These are phyloP conservation scores for Cymbopogon flexuosus DNA, from an alignment of 202 grass and related monocot species.

Conservation along the genomic window DNA sequence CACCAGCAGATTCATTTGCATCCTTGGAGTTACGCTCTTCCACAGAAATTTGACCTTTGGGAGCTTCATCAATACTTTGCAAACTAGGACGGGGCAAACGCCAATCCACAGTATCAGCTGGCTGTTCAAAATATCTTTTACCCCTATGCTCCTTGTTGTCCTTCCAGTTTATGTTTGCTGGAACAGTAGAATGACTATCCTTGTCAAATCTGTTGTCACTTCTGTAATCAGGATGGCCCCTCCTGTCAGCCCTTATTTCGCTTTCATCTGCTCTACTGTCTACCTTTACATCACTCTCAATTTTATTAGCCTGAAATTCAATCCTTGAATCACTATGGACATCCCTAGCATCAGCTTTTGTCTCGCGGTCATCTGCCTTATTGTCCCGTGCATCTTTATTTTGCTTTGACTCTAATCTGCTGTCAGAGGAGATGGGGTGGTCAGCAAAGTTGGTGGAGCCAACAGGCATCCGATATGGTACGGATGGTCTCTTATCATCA, in stretches of 20 bases:
- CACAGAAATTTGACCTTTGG: conserved; percentile 31
- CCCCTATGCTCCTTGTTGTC: conserved; percentile 52
- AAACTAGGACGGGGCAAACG: conserved; percentile 42
- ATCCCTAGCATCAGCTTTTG: conserved; percentile 43
- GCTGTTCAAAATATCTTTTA: conserved; percentile 53
- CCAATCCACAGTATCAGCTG: conserved; percentile 49
- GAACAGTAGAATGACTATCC: conserved; percentile 35
- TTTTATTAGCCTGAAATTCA: conserved; percentile 48
- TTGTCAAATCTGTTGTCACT: conserved; percentile 51
- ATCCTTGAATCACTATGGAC: conserved; percentile 34
- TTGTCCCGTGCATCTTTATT: conserved; percentile 45
- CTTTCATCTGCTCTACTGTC: conserved; percentile 57
- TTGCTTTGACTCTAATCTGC: conserved; percentile 55
- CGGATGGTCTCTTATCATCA: conserved; percentile 68
- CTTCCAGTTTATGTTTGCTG: conserved; percentile 53
- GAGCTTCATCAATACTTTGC: conserved; percentile 50
- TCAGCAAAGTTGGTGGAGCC: conserved; percentile 36
- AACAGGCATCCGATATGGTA: conserved; percentile 39
- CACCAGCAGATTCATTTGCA: conserved; percentile 50
- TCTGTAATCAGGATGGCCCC: conserved; percentile 41
- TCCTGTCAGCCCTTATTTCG: conserved; percentile 51
- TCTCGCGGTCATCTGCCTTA: conserved; percentile 49
- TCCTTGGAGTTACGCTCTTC: conserved; percentile 42
- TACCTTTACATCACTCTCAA: conserved; percentile 41
- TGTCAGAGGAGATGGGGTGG: conserved; percentile 46